Evolutionary conservation across 1,284 basidiomycete species (phyloP), one percentile per base, ranked within the genome.

Genomic region (Fomitiporia mediterranea): DNA sequence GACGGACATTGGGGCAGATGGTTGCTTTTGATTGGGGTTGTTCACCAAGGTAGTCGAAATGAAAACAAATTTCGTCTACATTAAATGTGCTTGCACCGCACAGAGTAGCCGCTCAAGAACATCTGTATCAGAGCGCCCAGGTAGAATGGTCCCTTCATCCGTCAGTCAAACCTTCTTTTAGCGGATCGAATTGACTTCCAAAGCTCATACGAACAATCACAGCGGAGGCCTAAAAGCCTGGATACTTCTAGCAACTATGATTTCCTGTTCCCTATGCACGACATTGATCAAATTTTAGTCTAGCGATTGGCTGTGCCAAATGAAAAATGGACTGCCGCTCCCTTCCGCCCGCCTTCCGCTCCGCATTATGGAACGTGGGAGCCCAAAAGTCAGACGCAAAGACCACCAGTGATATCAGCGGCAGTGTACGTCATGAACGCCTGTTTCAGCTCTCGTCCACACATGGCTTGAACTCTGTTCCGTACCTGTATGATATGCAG

Each of bases 391-490:
- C 40, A 43, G 21, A 11, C n/a, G 17, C 2, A 43, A 19, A n/a
- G 21, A 17, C 27, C 44, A 46, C 13, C 44, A 46, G 15, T 30
- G 28, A 28, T 38, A 51, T 51, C 50, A 51, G 39, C 15, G 32
- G 50, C 50, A 15, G 37, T 40, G 50, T 25, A 13, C n/a, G 21
- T 6, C 4, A 43, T 35, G 48, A 50, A 50, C 27, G 48, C 48
- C 48, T 50, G 48, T 50, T 38, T 50, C 48, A 50, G 37, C 48
- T 32, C 48, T 50, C 17, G 32, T 50, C 37, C 48, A 15, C 48
- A 32, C 32, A 23, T 2, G 4, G n/a, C n/a, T n/a, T n/a, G n/a
- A n/a, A n/a, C n/a, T n/a, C n/a, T n/a, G n/a, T n/a, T n/a, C n/a
- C n/a, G n/a, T n/a, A n/a, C n/a, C n/a, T n/a, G n/a, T n/a, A n/a